Evolutionary conservation across 1,284 basidiomycete genomes (phyloP).

Genomic region (Puccinia triticina): DNA sequence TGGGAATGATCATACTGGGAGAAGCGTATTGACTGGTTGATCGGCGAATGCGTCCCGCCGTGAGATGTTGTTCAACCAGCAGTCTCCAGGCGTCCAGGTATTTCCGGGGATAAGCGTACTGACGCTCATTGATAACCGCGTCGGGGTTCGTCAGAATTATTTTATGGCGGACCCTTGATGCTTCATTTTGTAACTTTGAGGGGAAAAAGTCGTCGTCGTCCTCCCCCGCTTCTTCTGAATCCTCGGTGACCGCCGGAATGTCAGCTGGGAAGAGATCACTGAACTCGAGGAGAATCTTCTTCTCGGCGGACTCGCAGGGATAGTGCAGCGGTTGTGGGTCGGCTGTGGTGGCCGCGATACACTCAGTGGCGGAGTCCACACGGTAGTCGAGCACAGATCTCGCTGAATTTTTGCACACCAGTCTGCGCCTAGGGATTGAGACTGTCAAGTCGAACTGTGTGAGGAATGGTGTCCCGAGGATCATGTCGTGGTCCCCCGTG

Average conservation of each 20-base stretch:
- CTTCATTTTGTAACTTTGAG: not conserved
- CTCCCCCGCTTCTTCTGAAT: not conserved
- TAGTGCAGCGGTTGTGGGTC: not conserved
- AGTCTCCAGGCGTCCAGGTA: not conserved
- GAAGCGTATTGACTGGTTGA: conserved; percentile 12
- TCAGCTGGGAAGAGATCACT: conserved; percentile 3
- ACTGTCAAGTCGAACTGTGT: not conserved
- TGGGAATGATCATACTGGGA: conserved; percentile 14
- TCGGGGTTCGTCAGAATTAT: conserved; percentile 12
- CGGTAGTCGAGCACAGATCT: too few relatives aligned
- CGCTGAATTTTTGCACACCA: too few relatives aligned
- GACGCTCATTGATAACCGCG: conserved; percentile 1
- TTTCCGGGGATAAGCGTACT: conserved; percentile 25
- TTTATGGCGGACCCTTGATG: not conserved
- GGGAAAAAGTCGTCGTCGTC: not conserved
- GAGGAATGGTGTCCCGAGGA: conserved; percentile 18
- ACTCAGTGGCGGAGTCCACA: too few relatives aligned
- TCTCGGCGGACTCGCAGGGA: not conserved
- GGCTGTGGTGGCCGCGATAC: too few relatives aligned
- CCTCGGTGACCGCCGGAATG: conserved; percentile 22
- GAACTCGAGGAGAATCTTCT: not conserved
- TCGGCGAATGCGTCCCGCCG: not conserved
- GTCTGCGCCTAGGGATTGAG: not conserved
- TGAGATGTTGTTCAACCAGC: not conserved
- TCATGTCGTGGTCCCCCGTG: conserved; percentile 1